These are phyloP conservation scores for Penicillium digitatum DNA, from an alignment of 2,329 filamentous ascomycete species.

Conservation along the genomic window DNA sequence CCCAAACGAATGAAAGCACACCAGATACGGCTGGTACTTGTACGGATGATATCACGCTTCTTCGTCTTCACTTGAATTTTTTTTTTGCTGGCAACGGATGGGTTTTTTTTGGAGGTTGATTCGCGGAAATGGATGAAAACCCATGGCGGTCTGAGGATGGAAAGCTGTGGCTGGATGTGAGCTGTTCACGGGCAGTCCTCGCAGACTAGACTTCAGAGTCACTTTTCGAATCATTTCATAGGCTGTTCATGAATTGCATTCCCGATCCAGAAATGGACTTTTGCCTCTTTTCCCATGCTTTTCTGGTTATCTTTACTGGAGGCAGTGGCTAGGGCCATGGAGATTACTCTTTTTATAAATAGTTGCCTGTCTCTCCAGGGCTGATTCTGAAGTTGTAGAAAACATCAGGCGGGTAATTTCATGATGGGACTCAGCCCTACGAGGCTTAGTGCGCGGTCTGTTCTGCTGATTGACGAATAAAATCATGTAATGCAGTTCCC, in stretches of 20 bases:
- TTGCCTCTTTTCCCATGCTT: slow-evolving; percentile 7
- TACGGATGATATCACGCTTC: slow-evolving; percentile 32
- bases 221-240: slow-evolving; percentile 25
- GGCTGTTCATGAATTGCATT: slow-evolving; percentile 28
- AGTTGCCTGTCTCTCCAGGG: background rate
- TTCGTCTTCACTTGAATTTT: slow-evolving; percentile 28
- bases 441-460: background rate
- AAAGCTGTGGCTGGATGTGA: slow-evolving; percentile 18
- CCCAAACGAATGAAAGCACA: slow-evolving; percentile 26
- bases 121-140: slow-evolving; percentile 22
- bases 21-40: slow-evolving; percentile 28
- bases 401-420: background rate
- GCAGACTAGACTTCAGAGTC: slow-evolving; percentile 16
- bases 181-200: slow-evolving; percentile 9
- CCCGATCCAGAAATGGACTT: slow-evolving; percentile 23
- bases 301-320: background rate
- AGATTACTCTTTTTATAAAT: background rate
- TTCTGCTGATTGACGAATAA: background rate
- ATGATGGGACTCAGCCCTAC: background rate
- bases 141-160: slow-evolving; percentile 23
- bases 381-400: background rate
- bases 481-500: background rate
- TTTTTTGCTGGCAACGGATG: slow-evolving; percentile 22
- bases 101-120: slow-evolving; percentile 20
- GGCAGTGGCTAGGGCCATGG: background rate